phyloP scores from a whole-genome alignment of 805 yeast species.

The Cyberlindnera petersonii region DNA sequence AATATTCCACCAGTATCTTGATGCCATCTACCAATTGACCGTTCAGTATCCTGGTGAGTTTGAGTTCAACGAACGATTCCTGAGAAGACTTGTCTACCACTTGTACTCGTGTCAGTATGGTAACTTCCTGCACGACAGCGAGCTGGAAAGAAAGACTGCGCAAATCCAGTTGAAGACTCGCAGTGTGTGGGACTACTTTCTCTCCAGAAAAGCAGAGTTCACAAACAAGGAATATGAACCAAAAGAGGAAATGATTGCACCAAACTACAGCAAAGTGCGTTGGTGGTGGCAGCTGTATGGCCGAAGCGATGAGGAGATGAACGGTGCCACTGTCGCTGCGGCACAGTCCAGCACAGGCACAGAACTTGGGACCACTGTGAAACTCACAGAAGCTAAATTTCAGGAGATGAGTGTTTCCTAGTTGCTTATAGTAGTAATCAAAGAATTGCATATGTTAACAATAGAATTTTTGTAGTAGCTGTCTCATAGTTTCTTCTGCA shows the following conservation, averaged over 20 bases:
- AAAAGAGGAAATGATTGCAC: constrained; percentile 41
- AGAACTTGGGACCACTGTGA: background rate
- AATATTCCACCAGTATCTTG: constrained; percentile 89
- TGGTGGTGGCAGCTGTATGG: constrained; percentile 94
- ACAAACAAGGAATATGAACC: constrained; percentile 43
- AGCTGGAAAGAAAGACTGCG: constrained; percentile 47
- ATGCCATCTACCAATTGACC: constrained; percentile 76
- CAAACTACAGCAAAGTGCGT: constrained; percentile 56
- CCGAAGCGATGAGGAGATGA: constrained; percentile 65
- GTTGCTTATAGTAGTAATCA: background rate
- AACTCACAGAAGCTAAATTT: constrained; percentile 6
- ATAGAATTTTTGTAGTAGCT: background rate
- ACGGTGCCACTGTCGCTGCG: constrained; percentile 24
- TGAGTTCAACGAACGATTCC: constrained; percentile 85
- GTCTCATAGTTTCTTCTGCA: too few species aligned
- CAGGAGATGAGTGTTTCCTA: constrained; percentile 20
- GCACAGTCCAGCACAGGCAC: too few species aligned
- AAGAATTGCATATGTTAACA: background rate
- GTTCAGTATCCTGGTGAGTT: constrained; percentile 68
- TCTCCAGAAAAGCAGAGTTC: constrained; percentile 70
- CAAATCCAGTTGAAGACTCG: constrained; percentile 52
- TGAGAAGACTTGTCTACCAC: constrained; percentile 82
- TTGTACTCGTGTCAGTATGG: constrained; percentile 94
- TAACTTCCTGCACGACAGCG: constrained; percentile 75
- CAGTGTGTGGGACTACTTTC: constrained; percentile 92